Evolutionary conservation across 148 eudicot species (phyloP), one percentile per base, ranked within the genome.

Genomic region (Diospyros kaki): DNA sequence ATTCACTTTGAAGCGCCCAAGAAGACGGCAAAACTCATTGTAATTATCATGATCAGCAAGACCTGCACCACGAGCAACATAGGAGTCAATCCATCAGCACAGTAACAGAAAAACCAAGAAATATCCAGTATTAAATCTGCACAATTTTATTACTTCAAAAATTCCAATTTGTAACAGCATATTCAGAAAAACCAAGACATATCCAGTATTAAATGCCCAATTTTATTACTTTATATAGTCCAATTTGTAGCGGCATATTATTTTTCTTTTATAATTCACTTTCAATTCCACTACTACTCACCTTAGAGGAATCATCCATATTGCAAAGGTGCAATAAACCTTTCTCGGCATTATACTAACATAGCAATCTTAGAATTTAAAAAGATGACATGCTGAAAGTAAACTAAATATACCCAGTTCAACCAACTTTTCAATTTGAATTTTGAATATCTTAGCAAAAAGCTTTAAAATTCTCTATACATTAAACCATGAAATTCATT

Each of bases 41-140:
- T 95, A 95, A 83, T 92, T 95, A 78, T 92, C 96, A 84, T 95
- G 97, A 82, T 89, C 89, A 81, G 86, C 92, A 80, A 95, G 91
- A 87, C 99, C 99, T 95, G 69, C 62, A 28, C 45, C 44, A 58
- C 10, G 9, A 17, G 13, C 58, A 58, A 72, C 44, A 48, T 13
- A 45, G 58, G 40, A 51, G 65, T 39, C 9, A 73, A 71, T 45
- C 48, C 18, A 53, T 15, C 54, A 46, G 13, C 51, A 44, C 18
- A 51, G 39, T 9, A 44, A 59, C 40, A 58, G 39, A 41, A 72
- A 58, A 56, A 17, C 28, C 61, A 69, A 9, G 1, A 54, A 39
- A 4, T 51, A 12, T 48, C 54, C 54, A 67, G 15, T 50, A 67
- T 14, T 46, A 39, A 38, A 12, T 28, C 58, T 28, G 58, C 17